phyloP scores from a whole-genome alignment of 2,329 filamentous ascomycete species.

The Hymenotorrendiella dingleyae region DNA sequence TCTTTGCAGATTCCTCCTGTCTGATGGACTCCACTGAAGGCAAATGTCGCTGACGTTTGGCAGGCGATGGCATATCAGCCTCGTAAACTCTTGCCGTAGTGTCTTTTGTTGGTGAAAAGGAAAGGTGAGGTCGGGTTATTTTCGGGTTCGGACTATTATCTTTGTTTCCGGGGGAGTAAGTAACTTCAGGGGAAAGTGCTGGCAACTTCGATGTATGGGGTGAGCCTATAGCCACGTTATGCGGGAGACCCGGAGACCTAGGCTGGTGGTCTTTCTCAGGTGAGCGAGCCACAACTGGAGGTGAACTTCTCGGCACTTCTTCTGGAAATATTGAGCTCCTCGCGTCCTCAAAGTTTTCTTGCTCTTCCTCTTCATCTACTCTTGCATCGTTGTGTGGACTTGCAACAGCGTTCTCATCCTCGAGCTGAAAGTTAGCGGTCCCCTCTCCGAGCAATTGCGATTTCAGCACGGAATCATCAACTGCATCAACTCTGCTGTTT shows the following conservation, averaged over 20 bases:
- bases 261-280: too few relatives aligned
- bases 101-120: not conserved
- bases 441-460: not conserved
- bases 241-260: too few relatives aligned
- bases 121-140: not conserved
- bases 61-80: not conserved
- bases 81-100: not conserved
- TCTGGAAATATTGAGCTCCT: not conserved
- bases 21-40: conserved; percentile 1
- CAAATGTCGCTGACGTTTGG: not conserved
- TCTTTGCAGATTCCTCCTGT: conserved; percentile 4
- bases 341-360: too few relatives aligned
- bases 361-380: too few relatives aligned
- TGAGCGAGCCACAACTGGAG: not conserved
- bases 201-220: too few relatives aligned
- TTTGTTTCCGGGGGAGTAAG: too few relatives aligned
- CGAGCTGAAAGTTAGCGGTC: too few relatives aligned
- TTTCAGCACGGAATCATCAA: not conserved
- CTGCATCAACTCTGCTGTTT: not conserved
- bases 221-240: too few relatives aligned
- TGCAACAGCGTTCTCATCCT: too few relatives aligned
- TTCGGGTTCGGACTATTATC: too few relatives aligned
- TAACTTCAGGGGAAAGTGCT: too few relatives aligned
- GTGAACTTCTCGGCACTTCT: not conserved
- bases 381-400: too few relatives aligned